Base-by-base conservation (phyloP, 768 basidiomycete genomes). In the Ramaria rubella region DNA sequence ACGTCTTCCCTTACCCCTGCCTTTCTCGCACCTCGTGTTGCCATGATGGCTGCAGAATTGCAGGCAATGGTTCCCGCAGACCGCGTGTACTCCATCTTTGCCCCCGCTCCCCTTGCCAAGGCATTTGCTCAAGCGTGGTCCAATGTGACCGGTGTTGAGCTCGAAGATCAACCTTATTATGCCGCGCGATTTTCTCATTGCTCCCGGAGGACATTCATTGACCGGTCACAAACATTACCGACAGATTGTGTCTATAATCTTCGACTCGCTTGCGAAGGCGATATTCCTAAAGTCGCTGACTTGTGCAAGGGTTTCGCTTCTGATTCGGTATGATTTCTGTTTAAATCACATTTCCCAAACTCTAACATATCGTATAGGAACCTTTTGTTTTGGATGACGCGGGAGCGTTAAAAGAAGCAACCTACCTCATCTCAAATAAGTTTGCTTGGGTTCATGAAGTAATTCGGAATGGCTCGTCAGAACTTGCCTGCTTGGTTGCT, bases 401-500 rank as follows among this genome's bases (percentile, higher is more conserved):
- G 2, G 60, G 63, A 21, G 83, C 87, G 0, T 17, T 67, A 3
- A 43, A 63, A 21, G 86, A 90, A 68, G 85, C 86, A 1, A 55
- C 53, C 4, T 58, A 68, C 6, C 63, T 87, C 40, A 77, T 89
- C 31, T 52, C 60, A 8, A 71, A 76, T 4, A 45, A 68, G 1
- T 72, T 78, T 49, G 73, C 80, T 3, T 90, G 86, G 85, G 80
- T 88, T 1, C 81, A 82, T 60, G 70, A 77, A 52, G 71, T 81
- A n/a, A 64, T 67, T 50, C 61, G 42, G 14, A 63, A 64, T 6
- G 33, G 50, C 31, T 29, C 40, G 30, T 27, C 42, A 17, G 59
- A 61, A 29, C 75, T 83, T 21, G 83, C 86, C 0, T 87, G 77
- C 19, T 80, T 90, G 38, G 83, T 83, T 5, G 86, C 86, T 15